Conservation (phyloP, 1,139 yeast species). For the Hansenula lynferdii region DNA sequence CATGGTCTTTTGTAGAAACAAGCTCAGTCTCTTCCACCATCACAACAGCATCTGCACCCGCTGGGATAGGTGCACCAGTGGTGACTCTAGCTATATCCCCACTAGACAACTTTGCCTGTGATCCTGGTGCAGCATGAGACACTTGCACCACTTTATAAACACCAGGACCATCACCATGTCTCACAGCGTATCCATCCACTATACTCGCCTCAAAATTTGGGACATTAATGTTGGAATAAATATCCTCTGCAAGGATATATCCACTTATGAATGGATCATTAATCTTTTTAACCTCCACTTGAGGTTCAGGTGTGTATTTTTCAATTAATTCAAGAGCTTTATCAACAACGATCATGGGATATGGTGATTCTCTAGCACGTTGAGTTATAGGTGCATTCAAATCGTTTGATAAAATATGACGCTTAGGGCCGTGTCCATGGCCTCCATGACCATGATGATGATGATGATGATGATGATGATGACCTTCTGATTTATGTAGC, state of each 20-base stretch:
- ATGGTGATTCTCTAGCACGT: conserved; percentile 41
- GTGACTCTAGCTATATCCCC: conserved; percentile 40
- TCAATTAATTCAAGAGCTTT: conserved; percentile 32
- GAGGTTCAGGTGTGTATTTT: conserved; percentile 23
- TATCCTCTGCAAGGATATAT: conserved; percentile 34
- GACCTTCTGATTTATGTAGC: neutral
- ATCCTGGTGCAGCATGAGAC: conserved; percentile 36
- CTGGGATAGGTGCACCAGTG: conserved; percentile 50
- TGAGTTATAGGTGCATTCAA: conserved; percentile 31
- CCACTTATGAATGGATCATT: conserved; percentile 28
- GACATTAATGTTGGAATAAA: conserved; percentile 32
- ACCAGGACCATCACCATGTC: conserved; percentile 38
- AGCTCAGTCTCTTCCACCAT: conserved; percentile 46
- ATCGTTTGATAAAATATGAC: conserved; percentile 27
- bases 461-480: conserved; percentile 6
- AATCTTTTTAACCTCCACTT: conserved; percentile 20
- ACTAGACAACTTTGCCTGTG: conserved; percentile 10
- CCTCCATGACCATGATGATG: conserved; percentile 14
- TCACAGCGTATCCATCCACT: conserved; percentile 49
- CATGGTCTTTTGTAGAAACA: conserved; percentile 27
- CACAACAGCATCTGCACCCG: conserved; percentile 45
- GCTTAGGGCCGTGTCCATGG: conserved; percentile 11
- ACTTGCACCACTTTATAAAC: conserved; percentile 32
- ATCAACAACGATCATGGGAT: conserved; percentile 36
- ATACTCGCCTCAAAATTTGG: conserved; percentile 46